A percentile compares a stretch with the other conserved stretches of the same genome.
Evolutionary conservation across 2,329 filamentous ascomycete species (phyloP).

Genomic region (Verticillium tricorpus): DNA sequence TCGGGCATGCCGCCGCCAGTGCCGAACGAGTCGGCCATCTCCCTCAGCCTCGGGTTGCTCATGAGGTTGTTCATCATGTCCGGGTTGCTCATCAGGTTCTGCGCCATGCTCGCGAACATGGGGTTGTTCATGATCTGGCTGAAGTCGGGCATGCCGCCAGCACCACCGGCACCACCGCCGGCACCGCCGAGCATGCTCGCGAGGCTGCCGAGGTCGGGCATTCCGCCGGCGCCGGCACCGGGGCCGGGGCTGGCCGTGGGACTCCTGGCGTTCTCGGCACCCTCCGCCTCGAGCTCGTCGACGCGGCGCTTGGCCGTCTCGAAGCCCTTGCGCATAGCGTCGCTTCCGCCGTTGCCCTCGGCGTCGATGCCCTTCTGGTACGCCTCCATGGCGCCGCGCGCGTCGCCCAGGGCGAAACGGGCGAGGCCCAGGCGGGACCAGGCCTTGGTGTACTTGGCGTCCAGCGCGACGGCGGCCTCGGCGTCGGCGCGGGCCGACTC

Average conservation of each 20-base stretch:
- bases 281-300: constrained; percentile 66
- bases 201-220: constrained; percentile 67
- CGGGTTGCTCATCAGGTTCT: constrained; percentile 96
- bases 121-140: constrained; percentile 90
- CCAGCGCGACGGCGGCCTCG: constrained; percentile 80
- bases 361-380: constrained; percentile 90
- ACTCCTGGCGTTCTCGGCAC: constrained; percentile 35
- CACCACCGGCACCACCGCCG: constrained; percentile 54
- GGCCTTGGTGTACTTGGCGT: constrained; percentile 93
- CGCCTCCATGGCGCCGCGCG: constrained; percentile 88
- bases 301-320: constrained; percentile 89
- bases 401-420: constrained; percentile 85
- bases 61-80: constrained; percentile 88
- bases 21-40: constrained; percentile 81
- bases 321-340: constrained; percentile 95
- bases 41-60: constrained; percentile 83
- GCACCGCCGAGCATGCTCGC: constrained; percentile 65
- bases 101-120: constrained; percentile 96
- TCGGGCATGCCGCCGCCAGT: constrained; percentile 84
- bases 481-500: constrained; percentile 80
- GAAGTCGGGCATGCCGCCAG: constrained; percentile 83
- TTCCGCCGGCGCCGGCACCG: constrained; percentile 49
- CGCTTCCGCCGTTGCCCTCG: constrained; percentile 89
- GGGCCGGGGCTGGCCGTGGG: constrained; percentile 25
- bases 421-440: constrained; percentile 93